These are phyloP conservation scores for Penicillium verrucosum DNA, from an alignment of 2,329 filamentous ascomycete genomes.

Conservation along the genomic window DNA sequence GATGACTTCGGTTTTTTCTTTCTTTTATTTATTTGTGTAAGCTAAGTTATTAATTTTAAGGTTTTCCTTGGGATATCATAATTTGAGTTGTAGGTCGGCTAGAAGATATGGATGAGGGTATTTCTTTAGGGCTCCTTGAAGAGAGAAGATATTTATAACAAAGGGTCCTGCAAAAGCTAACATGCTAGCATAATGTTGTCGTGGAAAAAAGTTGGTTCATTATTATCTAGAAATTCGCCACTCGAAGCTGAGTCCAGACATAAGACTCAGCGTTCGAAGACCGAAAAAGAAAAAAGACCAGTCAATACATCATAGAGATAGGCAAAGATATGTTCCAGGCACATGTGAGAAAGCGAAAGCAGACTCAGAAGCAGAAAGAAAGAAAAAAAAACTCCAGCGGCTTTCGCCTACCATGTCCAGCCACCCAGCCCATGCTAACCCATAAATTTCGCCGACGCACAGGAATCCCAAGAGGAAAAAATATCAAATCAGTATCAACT, in stretches of 20 bases:
- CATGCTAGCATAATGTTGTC: neutral
- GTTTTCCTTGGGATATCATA: neutral
- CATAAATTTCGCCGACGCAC: slow-evolving; percentile 13
- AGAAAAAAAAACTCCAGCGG: slow-evolving; percentile 12
- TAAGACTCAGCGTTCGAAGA: neutral
- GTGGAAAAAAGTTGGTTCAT: neutral
- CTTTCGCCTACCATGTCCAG: slow-evolving; percentile 18
- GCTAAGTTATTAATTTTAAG: slow-evolving; percentile 1
- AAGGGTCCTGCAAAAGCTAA: neutral
- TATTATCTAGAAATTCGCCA: neutral
- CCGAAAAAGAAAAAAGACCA: neutral
- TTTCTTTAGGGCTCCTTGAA: neutral
- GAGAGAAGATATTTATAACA: too few relatives aligned
- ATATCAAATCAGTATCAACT: neutral
- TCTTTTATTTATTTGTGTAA: slow-evolving; percentile 4
- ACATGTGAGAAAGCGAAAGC: neutral
- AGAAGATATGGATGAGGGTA: neutral
- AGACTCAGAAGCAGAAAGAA: neutral
- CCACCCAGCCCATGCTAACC: slow-evolving; percentile 20
- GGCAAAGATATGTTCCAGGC: neutral
- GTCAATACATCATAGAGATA: neutral
- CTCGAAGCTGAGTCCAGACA: neutral
- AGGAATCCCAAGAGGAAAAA: slow-evolving; percentile 12
- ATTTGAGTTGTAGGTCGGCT: neutral
- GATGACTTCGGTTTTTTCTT: neutral